Percentiles rank a stretch among this genome's conserved stretches.
Evolutionary conservation across 768 basidiomycete species (phyloP).

Genomic region (Boletus subcaerulescens): DNA sequence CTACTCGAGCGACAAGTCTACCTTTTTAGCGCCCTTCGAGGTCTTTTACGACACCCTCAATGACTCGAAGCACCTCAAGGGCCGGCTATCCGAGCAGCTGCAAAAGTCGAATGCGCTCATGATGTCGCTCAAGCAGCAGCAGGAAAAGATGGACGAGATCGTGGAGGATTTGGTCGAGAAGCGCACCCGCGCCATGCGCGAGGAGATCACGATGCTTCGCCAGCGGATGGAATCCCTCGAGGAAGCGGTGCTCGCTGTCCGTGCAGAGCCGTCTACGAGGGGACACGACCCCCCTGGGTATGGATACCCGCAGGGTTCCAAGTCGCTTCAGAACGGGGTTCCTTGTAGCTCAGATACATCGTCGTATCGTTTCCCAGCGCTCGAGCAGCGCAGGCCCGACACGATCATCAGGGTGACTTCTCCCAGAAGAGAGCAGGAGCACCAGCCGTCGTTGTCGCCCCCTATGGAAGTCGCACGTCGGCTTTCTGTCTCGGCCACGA

Average conservation of each 20-base stretch:
- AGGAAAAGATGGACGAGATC: conserved; percentile 58
- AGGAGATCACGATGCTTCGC: conserved; percentile 59
- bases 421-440: conserved; percentile 38
- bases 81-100: conserved; percentile 73
- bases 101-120: conserved; percentile 58
- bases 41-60: conserved; percentile 81
- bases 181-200: conserved; percentile 52
- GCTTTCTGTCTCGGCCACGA: conserved; percentile 43
- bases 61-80: conserved; percentile 76
- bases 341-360: conserved; percentile 30
- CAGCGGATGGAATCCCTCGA: conserved; percentile 71
- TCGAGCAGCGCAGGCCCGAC: conserved; percentile 35
- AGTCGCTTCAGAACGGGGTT: conserved; percentile 39
- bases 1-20: conserved; percentile 62
- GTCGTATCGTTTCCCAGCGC: conserved; percentile 48
- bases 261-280: conserved; percentile 20
- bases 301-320: conserved; percentile 20
- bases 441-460: conserved; percentile 38
- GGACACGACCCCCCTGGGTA: conserved; percentile 13
- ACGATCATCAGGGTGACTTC: conserved; percentile 37
- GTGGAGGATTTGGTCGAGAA: conserved; percentile 63
- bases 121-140: conserved; percentile 52
- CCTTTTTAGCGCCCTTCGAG: conserved; percentile 82
- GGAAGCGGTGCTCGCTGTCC: conserved; percentile 35
- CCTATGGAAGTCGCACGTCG: conserved; percentile 49